These are phyloP conservation scores for Sesbania bispinosa DNA, from an alignment of 306 rosid species.

Conservation along the genomic window DNA sequence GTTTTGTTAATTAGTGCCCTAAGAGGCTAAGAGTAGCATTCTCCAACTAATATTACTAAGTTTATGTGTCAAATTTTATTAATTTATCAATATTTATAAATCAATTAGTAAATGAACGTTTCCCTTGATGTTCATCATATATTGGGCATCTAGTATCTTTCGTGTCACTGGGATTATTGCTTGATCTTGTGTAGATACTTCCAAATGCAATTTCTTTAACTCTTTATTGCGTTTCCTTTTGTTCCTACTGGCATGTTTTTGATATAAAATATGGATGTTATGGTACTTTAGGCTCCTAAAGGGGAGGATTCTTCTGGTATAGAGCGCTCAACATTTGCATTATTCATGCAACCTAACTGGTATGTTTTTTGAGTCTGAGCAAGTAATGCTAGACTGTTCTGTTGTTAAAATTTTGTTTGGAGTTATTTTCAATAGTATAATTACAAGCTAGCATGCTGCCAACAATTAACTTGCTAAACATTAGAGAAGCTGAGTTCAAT, in stretches of 20 bases:
- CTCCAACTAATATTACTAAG: neutral
- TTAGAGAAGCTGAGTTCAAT: neutral
- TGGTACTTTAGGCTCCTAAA: slow-evolving; percentile 65
- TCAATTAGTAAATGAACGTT: neutral
- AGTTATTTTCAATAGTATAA: neutral
- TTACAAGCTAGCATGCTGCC: slow-evolving; percentile 8
- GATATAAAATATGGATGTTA: neutral
- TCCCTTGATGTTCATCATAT: neutral
- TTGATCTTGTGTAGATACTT: neutral
- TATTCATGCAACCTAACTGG: slow-evolving; percentile 99
- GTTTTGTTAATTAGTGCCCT: neutral
- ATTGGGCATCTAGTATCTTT: neutral
- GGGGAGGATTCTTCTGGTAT: slow-evolving; percentile 67
- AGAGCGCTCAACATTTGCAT: slow-evolving; percentile 86
- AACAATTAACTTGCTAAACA: neutral
- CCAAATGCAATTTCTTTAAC: neutral
- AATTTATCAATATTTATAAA: neutral
- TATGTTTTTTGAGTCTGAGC: slow-evolving; percentile 26
- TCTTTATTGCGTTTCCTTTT: neutral
- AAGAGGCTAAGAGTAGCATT: neutral
- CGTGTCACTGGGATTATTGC: slow-evolving; percentile 1
- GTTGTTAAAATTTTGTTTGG: slow-evolving; percentile 14
- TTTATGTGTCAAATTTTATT: neutral
- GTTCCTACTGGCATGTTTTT: neutral
- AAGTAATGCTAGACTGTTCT: neutral